Base-by-base conservation (phyloP, 2,329 filamentous ascomycete species). In the Bipolaris gigantea region DNA sequence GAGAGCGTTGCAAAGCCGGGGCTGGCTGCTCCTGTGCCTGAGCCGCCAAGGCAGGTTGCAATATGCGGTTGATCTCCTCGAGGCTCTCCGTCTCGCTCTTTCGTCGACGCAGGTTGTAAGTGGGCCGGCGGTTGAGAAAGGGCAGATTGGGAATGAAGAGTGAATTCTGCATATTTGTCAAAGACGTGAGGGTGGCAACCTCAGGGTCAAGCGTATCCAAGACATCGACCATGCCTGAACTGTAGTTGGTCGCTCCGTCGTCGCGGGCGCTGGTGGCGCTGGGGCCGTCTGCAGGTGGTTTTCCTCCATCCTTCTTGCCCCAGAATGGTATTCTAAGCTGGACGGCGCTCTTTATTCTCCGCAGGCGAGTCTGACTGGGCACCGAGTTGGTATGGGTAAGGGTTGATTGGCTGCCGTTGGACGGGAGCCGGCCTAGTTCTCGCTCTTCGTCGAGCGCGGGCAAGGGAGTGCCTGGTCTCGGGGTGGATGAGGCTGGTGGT, bases 111-210 rank as follows among this genome's bases (percentile, higher is more conserved):
- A 94, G 79, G 38, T 85, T 85, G 71, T 94, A 96, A 0, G 89
- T 92, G 1, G 90, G 90, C 56, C 87, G 81, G 44, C 91, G 83
- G 66, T 95, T 94, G 45, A 95, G 64, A 63, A 85, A 85, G 36
- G 90, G 90, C n/a, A 95, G 79, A 60, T 92, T 87, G 0, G 91
- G 91, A 2, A 95, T 79, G 73, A 95, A 95, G 9, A 96, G 83
- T 0, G 90, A 94, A 71, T 96, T 96, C 67, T 95, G 90, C 18
- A 96, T 87, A 66, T 96, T 96, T 39, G 89, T 95, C 9, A 95
- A 82, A 13, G 90, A 93, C 0, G 89, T 90, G 3, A 96, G 77
- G 0, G 90, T 90, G 33, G 89, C 85, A 3, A 96, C 86, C 75
- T 95, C 89, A 38, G 90, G 90, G 65, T 95, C 90, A 59, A 90